Conservation (phyloP, 345 rosid species). For the Populus nigra region DNA sequence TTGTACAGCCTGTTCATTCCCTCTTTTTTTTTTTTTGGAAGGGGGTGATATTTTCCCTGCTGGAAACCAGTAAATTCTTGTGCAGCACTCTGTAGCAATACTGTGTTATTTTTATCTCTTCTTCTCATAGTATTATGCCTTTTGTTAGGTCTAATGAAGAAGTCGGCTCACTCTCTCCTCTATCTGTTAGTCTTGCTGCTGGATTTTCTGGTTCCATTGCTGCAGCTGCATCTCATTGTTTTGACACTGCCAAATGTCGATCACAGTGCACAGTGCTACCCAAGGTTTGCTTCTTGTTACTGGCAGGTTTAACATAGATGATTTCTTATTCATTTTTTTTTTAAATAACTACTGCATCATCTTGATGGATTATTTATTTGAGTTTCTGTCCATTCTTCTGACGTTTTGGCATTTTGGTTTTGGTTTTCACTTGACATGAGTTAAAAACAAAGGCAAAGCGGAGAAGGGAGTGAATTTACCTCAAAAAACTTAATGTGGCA, state of each 20-base stretch:
- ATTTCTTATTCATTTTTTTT: neutral
- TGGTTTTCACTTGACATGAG: too few species aligned
- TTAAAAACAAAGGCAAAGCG: neutral
- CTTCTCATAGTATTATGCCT: slow-evolving; percentile 15
- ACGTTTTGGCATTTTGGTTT: too few species aligned
- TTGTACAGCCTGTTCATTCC: neutral
- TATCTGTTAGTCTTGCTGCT: slow-evolving; percentile 69
- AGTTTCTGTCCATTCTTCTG: too few species aligned
- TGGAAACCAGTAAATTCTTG: neutral
- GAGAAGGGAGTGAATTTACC: neutral
- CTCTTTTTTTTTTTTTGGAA: neutral
- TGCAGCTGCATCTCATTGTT: slow-evolving; percentile 90
- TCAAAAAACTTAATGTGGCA: neutral
- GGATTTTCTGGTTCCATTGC: slow-evolving; percentile 78
- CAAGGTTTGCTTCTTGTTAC: slow-evolving; percentile 43
- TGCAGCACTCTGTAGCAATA: neutral
- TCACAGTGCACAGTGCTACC: slow-evolving; percentile 84
- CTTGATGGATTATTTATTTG: neutral
- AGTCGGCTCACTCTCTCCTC: slow-evolving; percentile 67
- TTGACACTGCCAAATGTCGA: slow-evolving; percentile 82
- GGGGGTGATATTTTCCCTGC: neutral
- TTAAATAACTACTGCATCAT: neutral
- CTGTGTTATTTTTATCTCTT: too few species aligned
- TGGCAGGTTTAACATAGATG: neutral
- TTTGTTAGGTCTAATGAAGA: slow-evolving; percentile 64